Evolutionary conservation across 192 early-diverging fungal species (phyloP), one percentile per base, ranked within the genome.

Genomic region (Phlyctochytrium arcticum): DNA sequence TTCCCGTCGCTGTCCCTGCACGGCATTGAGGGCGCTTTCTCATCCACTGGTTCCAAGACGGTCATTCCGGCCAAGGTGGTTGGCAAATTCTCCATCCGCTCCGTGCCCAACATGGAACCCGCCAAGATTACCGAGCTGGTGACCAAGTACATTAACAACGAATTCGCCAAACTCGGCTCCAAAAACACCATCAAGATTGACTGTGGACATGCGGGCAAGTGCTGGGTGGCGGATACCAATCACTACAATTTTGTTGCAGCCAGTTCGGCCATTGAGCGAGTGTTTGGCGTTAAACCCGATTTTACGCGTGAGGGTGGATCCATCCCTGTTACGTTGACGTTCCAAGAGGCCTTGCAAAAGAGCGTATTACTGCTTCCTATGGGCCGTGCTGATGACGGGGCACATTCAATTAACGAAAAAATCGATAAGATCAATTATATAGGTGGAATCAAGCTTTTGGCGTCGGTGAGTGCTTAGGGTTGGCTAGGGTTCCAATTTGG

Each of bases 31-130:
- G 96, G 96, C 54, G 96, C 93, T 8, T 97, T 95, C 79, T 94
- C 92, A 69, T 82, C 86, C 30, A 72, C 93, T 6, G 96, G 96
- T 50, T 89, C 84, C 75, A 98, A 98, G 84, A 98, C 96, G 9
- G 96, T 98, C 6, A 92, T 98, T 62, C 96, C 96, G 21, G 90
- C 94, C 35, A 87, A 89, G 60, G 95, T 97, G 50, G 86, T 86
- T 62, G 96, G 96, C 67, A 98, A 98, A 85, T 98, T 98, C 85
- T 96, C 93, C 34, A 93, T 98, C 77, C 92, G 96, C 72, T 88
- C 86, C 3, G 96, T 98, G 36, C 74, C 95, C 64, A 87, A 66
- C 54, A 66, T 66, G 88, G 83, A 89, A n/a, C 91, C 90, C 32
- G 86, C 87, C 54, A 75, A 83, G 62, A 85, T 98, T 46, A 81